Evolutionary conservation across 2,329 filamentous ascomycete genomes (phyloP), one percentile per base, ranked within the genome.

Genomic region (Cladosporium sp.): DNA sequence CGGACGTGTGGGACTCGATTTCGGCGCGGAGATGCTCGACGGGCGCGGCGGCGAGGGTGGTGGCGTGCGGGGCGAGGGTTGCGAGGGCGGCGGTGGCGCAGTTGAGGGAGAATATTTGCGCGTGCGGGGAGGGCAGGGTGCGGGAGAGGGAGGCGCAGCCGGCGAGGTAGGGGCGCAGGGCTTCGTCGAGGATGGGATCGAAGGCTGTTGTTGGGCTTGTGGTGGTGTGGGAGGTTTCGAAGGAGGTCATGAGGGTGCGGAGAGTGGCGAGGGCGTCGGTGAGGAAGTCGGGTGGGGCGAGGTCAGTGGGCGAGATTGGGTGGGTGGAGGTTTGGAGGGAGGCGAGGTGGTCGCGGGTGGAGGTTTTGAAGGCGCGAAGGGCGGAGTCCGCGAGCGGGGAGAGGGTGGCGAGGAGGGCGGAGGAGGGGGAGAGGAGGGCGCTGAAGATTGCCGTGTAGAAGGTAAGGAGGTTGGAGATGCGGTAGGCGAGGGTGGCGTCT

Each of bases 361-460:
- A 79, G 5, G 83, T 81, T 49, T 87, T 82, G 74, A 97, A 96
- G 64, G 95, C 89, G 8, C 84, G 79, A 54, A 95, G 75, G 1
- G 91, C 88, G 55, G 88, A 88, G 14, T 82, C 79, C 66, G 93
- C 85, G 1, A 96, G 74, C 2, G 75, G 79, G 3, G 74, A 71
- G 48, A 95, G 80, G 2, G 84, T 78, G 3, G 86, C 83, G 0
- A 91, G 76, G 0, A 96, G 75, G 8, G 79, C 75, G 0, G 89
- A 88, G 9, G 84, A 77, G 2, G 77, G 62, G 2, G 87, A 86
- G 0, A 97, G 75, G 0, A 97, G 76, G 61, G 86, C 92, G 13
- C 82, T 74, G 66, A 97, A 96, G 1, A 91, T 96, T 56, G 82
- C 78, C 31, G 82, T 84, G 71, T 98, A 98, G 71, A 98, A 98